phyloP scores from a whole-genome alignment of 805 yeast species.

The Grigorovia yakushimaensis region DNA sequence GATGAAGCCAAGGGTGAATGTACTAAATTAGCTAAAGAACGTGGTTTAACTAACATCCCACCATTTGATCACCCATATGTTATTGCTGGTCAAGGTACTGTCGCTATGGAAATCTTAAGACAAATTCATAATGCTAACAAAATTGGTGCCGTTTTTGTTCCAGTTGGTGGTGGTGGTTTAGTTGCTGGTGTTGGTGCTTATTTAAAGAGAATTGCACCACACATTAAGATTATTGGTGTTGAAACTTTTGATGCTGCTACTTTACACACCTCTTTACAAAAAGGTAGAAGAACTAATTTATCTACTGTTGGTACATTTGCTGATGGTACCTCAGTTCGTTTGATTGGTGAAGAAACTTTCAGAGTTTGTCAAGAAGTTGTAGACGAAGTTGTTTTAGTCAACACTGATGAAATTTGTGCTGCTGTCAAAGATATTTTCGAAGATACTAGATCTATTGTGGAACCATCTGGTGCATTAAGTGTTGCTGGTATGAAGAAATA shows the following conservation, averaged over 20 bases:
- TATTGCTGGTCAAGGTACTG: conserved; percentile 98
- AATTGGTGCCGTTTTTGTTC: conserved; percentile 78
- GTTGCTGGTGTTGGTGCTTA: conserved; percentile 87
- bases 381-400: conserved; percentile 81
- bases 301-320: conserved; percentile 90
- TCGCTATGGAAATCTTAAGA: conserved; percentile 84
- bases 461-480: conserved; percentile 94
- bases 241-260: conserved; percentile 96
- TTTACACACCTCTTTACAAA: conserved; percentile 59
- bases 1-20: conserved; percentile 94
- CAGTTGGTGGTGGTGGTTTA: conserved; percentile 97
- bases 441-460: conserved; percentile 88
- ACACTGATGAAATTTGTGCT: conserved; percentile 92
- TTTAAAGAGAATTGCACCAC: conserved; percentile 94
- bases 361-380: conserved; percentile 65
- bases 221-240: conserved; percentile 88
- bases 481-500: conserved; percentile 93
- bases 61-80: conserved; percentile 98
- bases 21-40: conserved; percentile 51
- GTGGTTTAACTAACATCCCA: conserved; percentile 84
- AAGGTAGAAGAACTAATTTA: conserved; percentile 46
- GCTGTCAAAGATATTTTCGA: conserved; percentile 95
- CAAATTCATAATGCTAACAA: conserved; percentile 61
- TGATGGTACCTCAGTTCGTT: conserved; percentile 94
- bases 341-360: conserved; percentile 86